A percentile compares a stretch with the other conserved stretches of the same genome.
Conservation (phyloP, 352 stramenopile genomes). For the Globisporangium spinosum region DNA sequence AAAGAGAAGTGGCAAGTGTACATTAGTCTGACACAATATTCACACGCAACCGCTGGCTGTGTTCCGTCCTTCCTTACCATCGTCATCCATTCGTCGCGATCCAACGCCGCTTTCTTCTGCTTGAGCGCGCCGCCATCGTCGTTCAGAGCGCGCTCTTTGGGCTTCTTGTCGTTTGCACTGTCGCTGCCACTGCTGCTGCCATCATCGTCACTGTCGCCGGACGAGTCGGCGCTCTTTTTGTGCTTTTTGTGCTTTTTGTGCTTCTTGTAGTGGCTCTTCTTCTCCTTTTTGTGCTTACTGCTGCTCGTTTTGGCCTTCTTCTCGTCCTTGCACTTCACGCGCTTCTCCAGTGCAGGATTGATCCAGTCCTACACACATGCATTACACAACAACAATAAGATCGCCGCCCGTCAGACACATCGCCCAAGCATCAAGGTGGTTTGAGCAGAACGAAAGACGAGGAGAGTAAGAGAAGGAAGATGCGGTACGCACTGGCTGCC, state of each 20-base stretch:
- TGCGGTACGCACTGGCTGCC: constrained; percentile 18
- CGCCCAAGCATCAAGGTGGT: neutral
- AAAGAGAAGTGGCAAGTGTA: neutral
- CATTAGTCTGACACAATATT: neutral
- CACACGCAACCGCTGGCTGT: neutral
- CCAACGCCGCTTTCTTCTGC: constrained; percentile 21
- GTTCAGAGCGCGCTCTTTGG: neutral
- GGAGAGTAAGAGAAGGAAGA: neutral
- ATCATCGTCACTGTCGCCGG: constrained; percentile 20
- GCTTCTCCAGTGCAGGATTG: constrained; percentile 38
- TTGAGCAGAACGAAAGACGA: neutral
- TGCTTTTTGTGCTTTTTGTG: constrained; percentile 41
- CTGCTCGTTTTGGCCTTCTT: constrained; percentile 26
- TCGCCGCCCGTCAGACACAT: neutral
- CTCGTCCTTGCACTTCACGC: constrained; percentile 19
- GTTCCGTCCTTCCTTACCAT: constrained; percentile 35
- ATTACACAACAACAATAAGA: neutral
- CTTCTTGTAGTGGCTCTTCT: constrained; percentile 22
- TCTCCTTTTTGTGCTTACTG: neutral
- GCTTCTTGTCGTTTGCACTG: constrained; percentile 17
- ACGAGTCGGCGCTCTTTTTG: constrained; percentile 29
- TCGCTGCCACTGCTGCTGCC: constrained; percentile 17
- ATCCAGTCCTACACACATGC: constrained; percentile 32
- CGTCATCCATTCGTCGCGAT: constrained; percentile 77
- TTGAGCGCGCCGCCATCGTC: neutral